Conservation (phyloP, 2,329 filamentous ascomycete genomes). For the Trichoderma semiorbis region DNA sequence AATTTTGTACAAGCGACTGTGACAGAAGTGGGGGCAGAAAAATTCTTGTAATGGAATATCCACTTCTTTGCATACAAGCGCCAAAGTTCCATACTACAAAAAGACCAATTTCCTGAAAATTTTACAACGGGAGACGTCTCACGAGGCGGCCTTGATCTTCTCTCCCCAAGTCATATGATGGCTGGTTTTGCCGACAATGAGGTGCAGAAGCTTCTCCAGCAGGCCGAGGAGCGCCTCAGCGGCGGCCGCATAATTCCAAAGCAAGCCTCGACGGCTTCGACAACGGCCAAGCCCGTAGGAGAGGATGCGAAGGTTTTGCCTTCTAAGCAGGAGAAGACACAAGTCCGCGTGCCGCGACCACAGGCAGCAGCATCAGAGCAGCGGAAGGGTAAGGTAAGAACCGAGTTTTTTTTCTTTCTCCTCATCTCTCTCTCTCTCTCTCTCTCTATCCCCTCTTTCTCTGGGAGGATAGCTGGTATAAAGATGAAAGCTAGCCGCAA, state of each 20-base stretch:
- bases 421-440: background rate
- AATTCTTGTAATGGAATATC: conserved; percentile 9
- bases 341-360: conserved; percentile 20
- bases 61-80: conserved; percentile 4
- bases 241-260: background rate
- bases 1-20: background rate
- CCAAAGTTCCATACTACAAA: background rate
- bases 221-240: conserved; percentile 20
- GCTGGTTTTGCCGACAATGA: conserved; percentile 17
- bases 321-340: conserved; percentile 13
- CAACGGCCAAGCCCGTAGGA: background rate
- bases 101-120: background rate
- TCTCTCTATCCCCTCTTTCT: background rate
- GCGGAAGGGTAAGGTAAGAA: conserved; percentile 29
- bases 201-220: conserved; percentile 21
- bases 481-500: conserved; percentile 42
- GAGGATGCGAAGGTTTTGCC: background rate
- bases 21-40: background rate
- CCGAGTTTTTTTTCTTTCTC: background rate
- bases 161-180: conserved; percentile 14
- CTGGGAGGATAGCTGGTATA: conserved; percentile 14
- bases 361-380: background rate
- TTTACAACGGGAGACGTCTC: background rate
- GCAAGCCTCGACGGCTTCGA: background rate
- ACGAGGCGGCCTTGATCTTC: background rate